A percentile compares a stretch with the other conserved stretches of the same genome.
Evolutionary conservation across 1,139 yeast genomes (phyloP).

Genomic region (Suhomyces taliae): DNA sequence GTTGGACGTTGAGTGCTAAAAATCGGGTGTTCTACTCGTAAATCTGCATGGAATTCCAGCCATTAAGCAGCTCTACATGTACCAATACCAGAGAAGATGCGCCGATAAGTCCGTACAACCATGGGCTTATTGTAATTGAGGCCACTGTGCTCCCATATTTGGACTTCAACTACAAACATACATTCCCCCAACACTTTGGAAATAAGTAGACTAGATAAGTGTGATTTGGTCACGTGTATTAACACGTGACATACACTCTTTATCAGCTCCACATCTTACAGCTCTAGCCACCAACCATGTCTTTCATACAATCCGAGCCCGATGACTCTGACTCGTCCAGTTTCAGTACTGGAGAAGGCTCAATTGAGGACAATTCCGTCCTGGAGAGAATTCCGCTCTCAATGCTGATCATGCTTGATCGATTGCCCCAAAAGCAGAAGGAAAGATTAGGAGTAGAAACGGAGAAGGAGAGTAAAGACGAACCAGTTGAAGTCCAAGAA

Average conservation of each 20-base stretch:
- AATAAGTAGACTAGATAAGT: too few relatives aligned
- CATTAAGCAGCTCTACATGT: too few relatives aligned
- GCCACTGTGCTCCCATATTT: too few relatives aligned
- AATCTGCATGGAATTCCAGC: too few relatives aligned
- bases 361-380: conserved; percentile 8
- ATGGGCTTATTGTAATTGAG: too few relatives aligned
- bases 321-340: conserved; percentile 7
- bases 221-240: background rate
- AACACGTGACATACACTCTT: background rate
- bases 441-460: conserved; percentile 8
- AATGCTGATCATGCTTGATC: conserved; percentile 24
- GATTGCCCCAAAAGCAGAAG: conserved; percentile 18
- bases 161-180: too few relatives aligned
- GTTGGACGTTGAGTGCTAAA: too few relatives aligned
- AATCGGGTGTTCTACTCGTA: too few relatives aligned
- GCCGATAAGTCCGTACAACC: too few relatives aligned
- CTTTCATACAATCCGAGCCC: conserved; percentile 4
- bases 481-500: background rate
- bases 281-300: background rate
- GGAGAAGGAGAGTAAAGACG: conserved; percentile 8
- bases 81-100: too few relatives aligned
- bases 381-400: conserved; percentile 25
- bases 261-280: background rate
- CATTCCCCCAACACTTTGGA: too few relatives aligned
- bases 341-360: background rate